These are phyloP conservation scores for Tetracladium maxilliforme DNA, from an alignment of 2,329 filamentous ascomycete genomes.

Conservation along the genomic window DNA sequence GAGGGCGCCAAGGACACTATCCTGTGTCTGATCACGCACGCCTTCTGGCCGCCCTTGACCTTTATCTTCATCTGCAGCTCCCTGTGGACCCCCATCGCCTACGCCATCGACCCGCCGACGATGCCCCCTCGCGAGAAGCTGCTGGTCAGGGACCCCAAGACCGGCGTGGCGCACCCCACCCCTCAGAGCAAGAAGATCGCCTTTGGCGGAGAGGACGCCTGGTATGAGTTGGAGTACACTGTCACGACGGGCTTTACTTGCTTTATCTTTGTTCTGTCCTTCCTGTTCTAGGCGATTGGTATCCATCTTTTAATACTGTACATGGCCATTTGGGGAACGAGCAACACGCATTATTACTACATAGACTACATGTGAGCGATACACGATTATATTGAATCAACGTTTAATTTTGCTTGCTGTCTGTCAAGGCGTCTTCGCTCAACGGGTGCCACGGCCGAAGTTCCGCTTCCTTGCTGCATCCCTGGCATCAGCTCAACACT, in stretches of 20 bases:
- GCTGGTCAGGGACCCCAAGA: slow-evolving; percentile 37
- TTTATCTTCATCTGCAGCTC: slow-evolving; percentile 39
- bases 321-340: too few relatives aligned
- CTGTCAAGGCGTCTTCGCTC: too few relatives aligned
- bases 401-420: too few relatives aligned
- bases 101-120: slow-evolving; percentile 42
- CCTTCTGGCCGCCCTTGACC: slow-evolving; percentile 45
- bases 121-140: slow-evolving; percentile 43
- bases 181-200: slow-evolving; percentile 35
- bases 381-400: too few relatives aligned
- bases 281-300: slow-evolving; percentile 2
- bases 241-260: slow-evolving; percentile 32
- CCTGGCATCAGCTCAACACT: too few relatives aligned
- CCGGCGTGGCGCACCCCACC: slow-evolving; percentile 34
- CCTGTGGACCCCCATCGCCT: slow-evolving; percentile 42
- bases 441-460: too few relatives aligned
- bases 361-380: too few relatives aligned
- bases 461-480: too few relatives aligned
- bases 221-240: slow-evolving; percentile 40
- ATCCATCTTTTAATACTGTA: too few relatives aligned
- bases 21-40: slow-evolving; percentile 39
- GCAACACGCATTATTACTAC: too few relatives aligned
- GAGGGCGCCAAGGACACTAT: slow-evolving; percentile 21
- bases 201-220: slow-evolving; percentile 35
- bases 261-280: slow-evolving; percentile 29